phyloP scores from a whole-genome alignment of 1,284 basidiomycete genomes.

The Fomitopsis palustris region DNA sequence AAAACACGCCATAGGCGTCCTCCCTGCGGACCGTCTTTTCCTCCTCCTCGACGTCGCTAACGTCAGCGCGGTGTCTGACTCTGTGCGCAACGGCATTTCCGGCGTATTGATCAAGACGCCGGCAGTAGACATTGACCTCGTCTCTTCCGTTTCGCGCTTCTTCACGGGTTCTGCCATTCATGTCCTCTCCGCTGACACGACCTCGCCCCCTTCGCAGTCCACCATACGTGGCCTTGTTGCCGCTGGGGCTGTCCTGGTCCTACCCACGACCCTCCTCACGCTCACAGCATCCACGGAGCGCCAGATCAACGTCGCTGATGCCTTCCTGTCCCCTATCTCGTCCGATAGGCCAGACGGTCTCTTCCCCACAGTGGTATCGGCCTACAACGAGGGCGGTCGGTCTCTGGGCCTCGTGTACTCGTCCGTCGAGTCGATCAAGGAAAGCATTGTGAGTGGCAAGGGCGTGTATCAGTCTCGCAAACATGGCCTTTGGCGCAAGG shows the following conservation, averaged over 20 bases:
- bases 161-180: conserved; percentile 63
- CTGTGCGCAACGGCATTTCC: conserved; percentile 65
- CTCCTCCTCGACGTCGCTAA: conserved; percentile 72
- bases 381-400: conserved; percentile 68
- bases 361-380: conserved; percentile 88
- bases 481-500: conserved; percentile 96
- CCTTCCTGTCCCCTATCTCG: conserved; percentile 77
- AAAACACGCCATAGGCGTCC: conserved; percentile 59
- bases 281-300: conserved; percentile 47
- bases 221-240: conserved; percentile 53
- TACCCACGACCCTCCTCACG: conserved; percentile 74
- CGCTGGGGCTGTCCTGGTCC: conserved; percentile 65
- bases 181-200: conserved; percentile 48
- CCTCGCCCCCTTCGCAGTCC: conserved; percentile 45
- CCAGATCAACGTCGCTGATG: conserved; percentile 78
- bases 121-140: conserved; percentile 63
- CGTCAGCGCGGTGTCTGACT: conserved; percentile 72
- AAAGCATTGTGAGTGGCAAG: conserved; percentile 85
- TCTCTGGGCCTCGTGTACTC: conserved; percentile 96
- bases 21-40: conserved; percentile 74
- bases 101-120: conserved; percentile 76
- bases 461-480: conserved; percentile 97
- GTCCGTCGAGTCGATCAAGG: conserved; percentile 83
- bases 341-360: conserved; percentile 93
- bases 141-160: conserved; percentile 71